A percentile compares a stretch with the other conserved stretches of the same genome.
phyloP scores from a whole-genome alignment of 2,329 filamentous ascomycete species.

The Alternaria rosae region DNA sequence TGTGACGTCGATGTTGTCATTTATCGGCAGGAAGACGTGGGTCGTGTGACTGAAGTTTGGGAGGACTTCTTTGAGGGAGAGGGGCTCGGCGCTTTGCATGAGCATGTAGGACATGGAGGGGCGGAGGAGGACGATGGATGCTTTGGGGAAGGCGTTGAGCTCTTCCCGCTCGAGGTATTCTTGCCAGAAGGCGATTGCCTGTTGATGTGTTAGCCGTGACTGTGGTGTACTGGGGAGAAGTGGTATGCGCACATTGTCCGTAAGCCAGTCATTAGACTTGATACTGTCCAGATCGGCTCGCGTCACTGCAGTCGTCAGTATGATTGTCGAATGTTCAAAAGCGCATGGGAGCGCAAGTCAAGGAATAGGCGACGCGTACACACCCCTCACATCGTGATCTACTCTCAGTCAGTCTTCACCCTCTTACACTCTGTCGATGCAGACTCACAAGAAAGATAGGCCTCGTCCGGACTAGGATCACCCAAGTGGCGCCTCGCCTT shows the following conservation, averaged over 20 bases:
- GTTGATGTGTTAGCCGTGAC: slow-evolving; percentile 9
- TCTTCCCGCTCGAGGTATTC: slow-evolving; percentile 93
- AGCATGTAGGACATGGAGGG: slow-evolving; percentile 93
- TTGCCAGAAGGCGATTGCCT: slow-evolving; percentile 98
- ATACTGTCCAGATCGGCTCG: slow-evolving; percentile 88
- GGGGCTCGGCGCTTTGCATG: slow-evolving; percentile 71
- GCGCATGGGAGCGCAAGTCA: slow-evolving; percentile 7
- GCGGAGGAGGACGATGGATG: slow-evolving; percentile 87
- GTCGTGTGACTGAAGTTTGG: slow-evolving; percentile 82
- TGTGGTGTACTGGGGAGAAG: neutral
- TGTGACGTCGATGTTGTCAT: slow-evolving; percentile 81
- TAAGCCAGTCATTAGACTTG: slow-evolving; percentile 86
- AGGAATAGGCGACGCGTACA: slow-evolving; percentile 44
- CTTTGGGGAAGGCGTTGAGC: slow-evolving; percentile 78
- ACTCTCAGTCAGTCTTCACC: slow-evolving; percentile 28
- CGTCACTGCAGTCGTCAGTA: slow-evolving; percentile 68
- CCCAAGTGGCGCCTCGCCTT: slow-evolving; percentile 40
- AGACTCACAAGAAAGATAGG: slow-evolving; percentile 73
- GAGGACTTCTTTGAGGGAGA: slow-evolving; percentile 69
- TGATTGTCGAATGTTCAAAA: neutral
- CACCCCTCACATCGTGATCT: slow-evolving; percentile 73
- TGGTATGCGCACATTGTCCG: slow-evolving; percentile 75
- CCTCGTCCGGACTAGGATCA: slow-evolving; percentile 64
- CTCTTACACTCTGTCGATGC: neutral
- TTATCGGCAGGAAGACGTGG: slow-evolving; percentile 95